Base-by-base conservation (phyloP, 352 stramenopile genomes). In the Phytophthora foliorum region DNA sequence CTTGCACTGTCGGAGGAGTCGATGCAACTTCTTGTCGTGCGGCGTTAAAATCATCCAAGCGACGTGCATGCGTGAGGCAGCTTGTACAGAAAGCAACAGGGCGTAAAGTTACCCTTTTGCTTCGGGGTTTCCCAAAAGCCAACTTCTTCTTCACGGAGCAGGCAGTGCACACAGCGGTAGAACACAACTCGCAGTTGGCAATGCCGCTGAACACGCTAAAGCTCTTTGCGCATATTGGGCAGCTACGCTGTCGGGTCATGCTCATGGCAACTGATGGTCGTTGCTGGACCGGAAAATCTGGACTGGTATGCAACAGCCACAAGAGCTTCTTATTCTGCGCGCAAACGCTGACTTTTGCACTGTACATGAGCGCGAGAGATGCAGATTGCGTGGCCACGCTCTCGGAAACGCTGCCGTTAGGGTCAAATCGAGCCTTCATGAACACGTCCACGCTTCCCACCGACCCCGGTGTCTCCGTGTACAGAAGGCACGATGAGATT, bases 251-350 rank as follows among this genome's bases (percentile, higher is more conserved):
- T 25, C 66, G 54, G 25, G 39, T 41, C 19, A 69, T 62, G 10
- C 51, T 59, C 24, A 31, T 61, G n/a, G 65, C 57, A 48, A 36
- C 44, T 34, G 60, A 46, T n/a, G 61, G 41, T 11, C 45, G 21
- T 16, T 51, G 54, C n/a, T 61, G 61, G 14, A 44, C 50, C 1
- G 53, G 49, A 11, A 50, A 61, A 29, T 63, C 55, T 24, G 55
- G 48, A 48, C 50, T 63, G 24, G 54, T 72, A 42, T 72, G 74
- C 21, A 80, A 27, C 24, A 86, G 45, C 63, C 73, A 74, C 63
- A 61, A 56, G 29, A 86, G 63, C 53, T 84, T 84, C 59, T 84
- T 84, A 63, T 75, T 80, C 36, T 77, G 61, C 7, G 78, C 73
- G 31, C 71, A 78, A 17, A 76, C 59, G 36, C 48, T 61, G 22